These are phyloP conservation scores for Lipomyces japonicus DNA, from an alignment of 805 yeast species.

Conservation along the genomic window DNA sequence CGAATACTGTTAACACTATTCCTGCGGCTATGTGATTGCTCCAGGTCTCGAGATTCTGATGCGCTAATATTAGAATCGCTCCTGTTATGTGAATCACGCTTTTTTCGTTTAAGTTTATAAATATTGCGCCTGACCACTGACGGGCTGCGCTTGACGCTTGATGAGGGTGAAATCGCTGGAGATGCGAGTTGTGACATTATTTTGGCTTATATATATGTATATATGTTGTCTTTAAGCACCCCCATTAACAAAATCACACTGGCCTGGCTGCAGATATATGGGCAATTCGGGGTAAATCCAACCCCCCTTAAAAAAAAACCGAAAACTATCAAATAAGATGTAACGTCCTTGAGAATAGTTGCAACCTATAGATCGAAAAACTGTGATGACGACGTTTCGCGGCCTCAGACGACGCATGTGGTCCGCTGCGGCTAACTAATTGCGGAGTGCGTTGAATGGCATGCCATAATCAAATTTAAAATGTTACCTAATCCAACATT, in stretches of 20 bases:
- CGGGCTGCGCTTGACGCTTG: slow-evolving; percentile 10
- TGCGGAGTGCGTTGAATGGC: too few species aligned
- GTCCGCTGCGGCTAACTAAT: too few species aligned
- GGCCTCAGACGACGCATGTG: too few species aligned
- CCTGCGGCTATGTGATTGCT: slow-evolving; percentile 1
- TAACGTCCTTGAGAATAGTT: too few species aligned
- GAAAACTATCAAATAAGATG: too few species aligned
- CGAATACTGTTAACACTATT: not conserved
- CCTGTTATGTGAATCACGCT: not conserved
- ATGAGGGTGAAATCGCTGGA: slow-evolving; percentile 12
- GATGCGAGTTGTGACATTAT: not conserved
- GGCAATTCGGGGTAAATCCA: too few species aligned
- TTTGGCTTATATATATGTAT: not conserved
- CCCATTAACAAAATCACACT: not conserved
- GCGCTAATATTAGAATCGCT: not conserved
- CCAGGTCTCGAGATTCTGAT: not conserved
- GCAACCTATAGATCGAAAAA: too few species aligned
- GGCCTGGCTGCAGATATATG: too few species aligned
- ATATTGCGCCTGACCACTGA: slow-evolving; percentile 18
- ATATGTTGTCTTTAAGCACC: not conserved
- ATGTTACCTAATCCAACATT: too few species aligned
- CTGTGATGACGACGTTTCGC: too few species aligned
- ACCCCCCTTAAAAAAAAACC: too few species aligned
- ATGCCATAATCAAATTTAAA: too few species aligned
- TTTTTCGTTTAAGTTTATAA: slow-evolving; percentile 13